Evolutionary conservation across 352 stramenopile species (phyloP).

Genomic region (Peronospora belbahrii): DNA sequence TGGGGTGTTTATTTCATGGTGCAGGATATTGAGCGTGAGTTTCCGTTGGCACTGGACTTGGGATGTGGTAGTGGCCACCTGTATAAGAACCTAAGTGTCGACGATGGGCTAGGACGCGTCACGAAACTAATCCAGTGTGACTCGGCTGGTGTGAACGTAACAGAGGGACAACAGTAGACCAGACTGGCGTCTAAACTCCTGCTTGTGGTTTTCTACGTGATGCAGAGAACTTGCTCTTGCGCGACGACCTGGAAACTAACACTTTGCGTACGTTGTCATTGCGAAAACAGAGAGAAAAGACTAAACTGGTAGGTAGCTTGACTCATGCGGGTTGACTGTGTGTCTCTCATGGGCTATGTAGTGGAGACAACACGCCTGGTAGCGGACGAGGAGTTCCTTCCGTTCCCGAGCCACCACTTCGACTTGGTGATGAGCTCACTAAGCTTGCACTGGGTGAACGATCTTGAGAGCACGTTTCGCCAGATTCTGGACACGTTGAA

Average conservation of each 20-base stretch:
- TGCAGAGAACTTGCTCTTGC: constrained; percentile 65
- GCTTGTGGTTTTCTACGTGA: not conserved
- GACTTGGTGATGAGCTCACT: constrained; percentile 94
- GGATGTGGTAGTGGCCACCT: constrained; percentile 75
- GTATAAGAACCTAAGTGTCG: constrained; percentile 70
- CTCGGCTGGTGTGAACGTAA: constrained; percentile 31
- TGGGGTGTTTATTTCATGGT: not conserved
- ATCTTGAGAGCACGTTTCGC: constrained; percentile 84
- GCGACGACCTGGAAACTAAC: constrained; percentile 33
- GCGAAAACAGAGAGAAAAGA: not conserved
- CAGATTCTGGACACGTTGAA: constrained; percentile 87
- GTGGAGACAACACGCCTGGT: constrained; percentile 67
- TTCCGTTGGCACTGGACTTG: constrained; percentile 72
- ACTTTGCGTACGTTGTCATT: constrained; percentile 11
- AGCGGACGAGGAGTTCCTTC: constrained; percentile 90
- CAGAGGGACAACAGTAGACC: not conserved
- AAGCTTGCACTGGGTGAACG: constrained; percentile 96
- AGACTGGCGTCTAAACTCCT: not conserved
- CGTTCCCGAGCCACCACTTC: constrained; percentile 92
- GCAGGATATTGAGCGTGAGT: constrained; percentile 77
- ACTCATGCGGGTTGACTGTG: not conserved
- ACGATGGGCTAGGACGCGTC: constrained; percentile 65
- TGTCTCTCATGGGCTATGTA: constrained; percentile 12
- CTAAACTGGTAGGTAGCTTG: not conserved
- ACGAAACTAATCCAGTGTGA: constrained; percentile 77